These are phyloP conservation scores for Tolypocladium nubicola DNA, from an alignment of 2,329 filamentous ascomycete genomes.

Conservation along the genomic window DNA sequence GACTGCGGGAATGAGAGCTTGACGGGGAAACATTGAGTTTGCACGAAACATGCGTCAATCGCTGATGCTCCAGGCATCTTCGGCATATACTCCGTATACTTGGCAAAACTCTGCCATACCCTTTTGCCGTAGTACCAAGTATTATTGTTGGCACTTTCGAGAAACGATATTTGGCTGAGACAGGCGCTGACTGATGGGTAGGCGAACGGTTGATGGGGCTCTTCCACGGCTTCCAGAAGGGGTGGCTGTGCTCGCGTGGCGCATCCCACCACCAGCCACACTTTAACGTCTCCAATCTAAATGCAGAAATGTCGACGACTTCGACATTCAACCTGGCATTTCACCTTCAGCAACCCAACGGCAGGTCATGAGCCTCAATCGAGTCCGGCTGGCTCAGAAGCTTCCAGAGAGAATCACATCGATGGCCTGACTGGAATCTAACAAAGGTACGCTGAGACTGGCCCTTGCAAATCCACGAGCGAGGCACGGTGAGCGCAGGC, in stretches of 20 bases:
- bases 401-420: too few relatives aligned
- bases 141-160: too few relatives aligned
- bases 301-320: background rate
- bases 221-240: background rate
- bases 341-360: background rate
- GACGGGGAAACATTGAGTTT: too few relatives aligned
- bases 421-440: background rate
- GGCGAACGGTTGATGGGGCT: too few relatives aligned
- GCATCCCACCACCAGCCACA: background rate
- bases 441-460: background rate
- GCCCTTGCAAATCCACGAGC: background rate
- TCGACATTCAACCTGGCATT: background rate
- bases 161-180: too few relatives aligned
- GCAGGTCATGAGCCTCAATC: background rate
- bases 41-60: too few relatives aligned
- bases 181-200: too few relatives aligned
- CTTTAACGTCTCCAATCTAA: background rate
- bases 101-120: too few relatives aligned
- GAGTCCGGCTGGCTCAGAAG: background rate
- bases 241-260: background rate
- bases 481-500: background rate
- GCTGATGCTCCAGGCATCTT: too few relatives aligned
- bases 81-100: too few relatives aligned
- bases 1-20: background rate
- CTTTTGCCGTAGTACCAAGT: too few relatives aligned